phyloP scores from a whole-genome alignment of 208 protist species.

The Trypanosoma avium region DNA sequence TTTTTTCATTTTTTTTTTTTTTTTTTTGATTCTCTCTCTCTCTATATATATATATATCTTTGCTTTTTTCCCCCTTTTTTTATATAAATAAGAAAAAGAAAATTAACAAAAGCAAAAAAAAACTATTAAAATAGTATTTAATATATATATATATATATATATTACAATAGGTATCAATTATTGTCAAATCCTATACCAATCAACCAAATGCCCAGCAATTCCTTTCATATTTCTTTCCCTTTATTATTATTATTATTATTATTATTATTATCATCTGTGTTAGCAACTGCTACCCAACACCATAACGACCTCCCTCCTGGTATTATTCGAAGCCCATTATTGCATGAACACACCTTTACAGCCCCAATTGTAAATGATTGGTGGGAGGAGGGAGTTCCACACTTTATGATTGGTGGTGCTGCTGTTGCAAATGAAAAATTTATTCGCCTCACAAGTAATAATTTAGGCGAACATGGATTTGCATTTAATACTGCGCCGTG shows the following conservation, averaged over 20 bases:
- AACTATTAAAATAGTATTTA: background rate
- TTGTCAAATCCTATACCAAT: too few species aligned
- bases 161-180: too few species aligned
- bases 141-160: background rate
- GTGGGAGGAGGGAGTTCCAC: conserved; percentile 87
- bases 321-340: conserved; percentile 56
- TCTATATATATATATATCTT: conserved; percentile 6
- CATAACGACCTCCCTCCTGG: conserved; percentile 33
- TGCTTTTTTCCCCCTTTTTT: conserved; percentile 18
- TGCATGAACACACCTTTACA: conserved; percentile 79
- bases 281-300: too few species aligned
- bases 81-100: conserved; percentile 1
- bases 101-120: conserved; percentile 18
- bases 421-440: conserved; percentile 80
- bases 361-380: conserved; percentile 78
- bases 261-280: background rate
- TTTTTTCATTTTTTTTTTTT: conserved; percentile 13
- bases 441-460: conserved; percentile 71
- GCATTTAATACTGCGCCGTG: conserved; percentile 79
- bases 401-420: conserved; percentile 84
- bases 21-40: background rate
- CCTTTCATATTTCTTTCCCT: background rate
- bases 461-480: conserved; percentile 71
- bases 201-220: too few species aligned
- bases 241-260: background rate